phyloP scores from a whole-genome alignment of 768 basidiomycete genomes.

The Suillus placidus region DNA sequence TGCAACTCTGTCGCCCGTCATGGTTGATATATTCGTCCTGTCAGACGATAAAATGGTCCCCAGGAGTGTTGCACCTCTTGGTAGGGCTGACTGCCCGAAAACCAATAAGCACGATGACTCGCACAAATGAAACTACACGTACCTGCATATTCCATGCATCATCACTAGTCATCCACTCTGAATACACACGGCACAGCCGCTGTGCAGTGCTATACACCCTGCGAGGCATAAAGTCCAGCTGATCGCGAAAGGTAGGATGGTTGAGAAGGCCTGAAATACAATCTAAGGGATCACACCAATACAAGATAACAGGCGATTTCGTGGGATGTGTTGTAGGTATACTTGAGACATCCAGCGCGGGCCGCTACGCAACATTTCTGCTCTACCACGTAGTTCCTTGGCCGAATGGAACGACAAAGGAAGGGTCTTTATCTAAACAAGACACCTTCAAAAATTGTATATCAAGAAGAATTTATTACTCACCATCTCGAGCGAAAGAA shows the following conservation, averaged over 20 bases:
- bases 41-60: conserved; percentile 34
- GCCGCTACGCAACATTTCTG: conserved; percentile 25
- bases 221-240: conserved; percentile 24
- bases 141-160: conserved; percentile 33
- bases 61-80: conserved; percentile 21
- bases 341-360: conserved; percentile 24
- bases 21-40: conserved; percentile 37
- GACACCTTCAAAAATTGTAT: background rate
- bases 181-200: conserved; percentile 15
- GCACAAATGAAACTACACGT: background rate
- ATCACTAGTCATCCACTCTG: conserved; percentile 32
- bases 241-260: conserved; percentile 23
- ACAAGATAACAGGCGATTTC: conserved; percentile 25
- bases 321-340: conserved; percentile 17
- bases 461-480: too few species aligned
- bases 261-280: conserved; percentile 25
- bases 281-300: conserved; percentile 30
- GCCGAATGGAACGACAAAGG: conserved; percentile 27
- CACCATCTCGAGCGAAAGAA: conserved; percentile 30
- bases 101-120: conserved; percentile 1
- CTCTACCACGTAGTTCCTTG: conserved; percentile 23
- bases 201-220: conserved; percentile 16
- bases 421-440: conserved; percentile 8
- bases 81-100: conserved; percentile 19
- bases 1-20: conserved; percentile 30